phyloP scores from a whole-genome alignment of 148 eudicot genomes.

The Cornus suecica region DNA sequence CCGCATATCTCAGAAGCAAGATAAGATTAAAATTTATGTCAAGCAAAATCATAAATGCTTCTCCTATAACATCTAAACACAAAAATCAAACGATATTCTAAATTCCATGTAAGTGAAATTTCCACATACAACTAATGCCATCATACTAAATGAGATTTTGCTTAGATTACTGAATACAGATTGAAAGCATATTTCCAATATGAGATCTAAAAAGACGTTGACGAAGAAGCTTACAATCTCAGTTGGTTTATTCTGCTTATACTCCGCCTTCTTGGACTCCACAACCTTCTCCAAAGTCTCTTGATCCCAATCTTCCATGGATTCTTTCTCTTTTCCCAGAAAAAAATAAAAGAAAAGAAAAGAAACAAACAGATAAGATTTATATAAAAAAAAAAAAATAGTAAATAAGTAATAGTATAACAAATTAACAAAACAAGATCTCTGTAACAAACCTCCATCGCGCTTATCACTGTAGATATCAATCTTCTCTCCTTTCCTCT shows the following conservation, averaged over 20 bases:
- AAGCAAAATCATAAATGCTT: too few relatives aligned
- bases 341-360: background rate
- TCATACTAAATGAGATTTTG: background rate
- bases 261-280: conserved; percentile 71
- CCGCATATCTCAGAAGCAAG: background rate
- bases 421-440: background rate
- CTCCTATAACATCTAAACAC: too few relatives aligned
- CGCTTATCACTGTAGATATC: conserved; percentile 75
- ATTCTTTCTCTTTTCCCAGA: conserved; percentile 25
- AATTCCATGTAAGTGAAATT: background rate
- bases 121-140: background rate
- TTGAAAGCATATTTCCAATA: background rate
- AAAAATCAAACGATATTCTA: too few relatives aligned
- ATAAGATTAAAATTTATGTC: too few relatives aligned
- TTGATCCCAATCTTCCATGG: conserved; percentile 91
- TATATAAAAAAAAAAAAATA: background rate
- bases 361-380: background rate
- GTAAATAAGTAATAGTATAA: background rate
- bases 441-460: conserved; percentile 44
- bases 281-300: conserved; percentile 77
- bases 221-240: conserved; percentile 59
- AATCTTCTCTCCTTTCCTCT: conserved; percentile 89
- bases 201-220: background rate
- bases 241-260: conserved; percentile 82
- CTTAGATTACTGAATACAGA: background rate